These are phyloP conservation scores for Zygosaccharomyces kombuchaensis DNA, from an alignment of 805 yeast genomes.

Conservation along the genomic window DNA sequence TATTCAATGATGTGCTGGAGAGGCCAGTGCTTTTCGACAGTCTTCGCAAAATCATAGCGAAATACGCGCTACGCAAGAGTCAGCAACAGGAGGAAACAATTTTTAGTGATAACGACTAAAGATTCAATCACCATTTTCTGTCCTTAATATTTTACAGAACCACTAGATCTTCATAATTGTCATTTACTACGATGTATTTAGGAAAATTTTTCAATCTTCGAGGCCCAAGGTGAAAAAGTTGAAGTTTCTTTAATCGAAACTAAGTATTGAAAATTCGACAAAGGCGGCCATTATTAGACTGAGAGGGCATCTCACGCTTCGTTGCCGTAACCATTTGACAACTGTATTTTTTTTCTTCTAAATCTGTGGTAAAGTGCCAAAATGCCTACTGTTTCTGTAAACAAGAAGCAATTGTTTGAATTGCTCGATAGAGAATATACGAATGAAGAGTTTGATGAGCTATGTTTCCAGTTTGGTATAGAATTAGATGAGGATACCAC, in stretches of 20 bases:
- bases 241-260: not conserved
- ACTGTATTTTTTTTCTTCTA: not conserved
- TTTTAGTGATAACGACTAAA: constrained; percentile 31
- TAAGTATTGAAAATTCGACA: not conserved
- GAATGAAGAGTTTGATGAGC: constrained; percentile 91
- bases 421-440: constrained; percentile 68
- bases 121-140: not conserved
- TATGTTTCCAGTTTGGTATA: constrained; percentile 95
- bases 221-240: not conserved
- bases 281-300: not conserved
- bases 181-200: not conserved
- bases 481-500: constrained; percentile 98
- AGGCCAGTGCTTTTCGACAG: constrained; percentile 49
- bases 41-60: constrained; percentile 28
- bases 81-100: constrained; percentile 32
- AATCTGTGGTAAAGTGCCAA: not conserved
- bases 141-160: not conserved
- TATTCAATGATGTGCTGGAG: constrained; percentile 67
- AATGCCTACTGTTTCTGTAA: constrained; percentile 97
- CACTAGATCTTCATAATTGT: constrained; percentile 1
- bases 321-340: not conserved
- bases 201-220: constrained; percentile 1
- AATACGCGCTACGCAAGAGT: constrained; percentile 31
- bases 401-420: constrained; percentile 84
- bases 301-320: not conserved